phyloP scores from a whole-genome alignment of 495 filamentous ascomycete species.

The Hypoxylon lienhwacheense region DNA sequence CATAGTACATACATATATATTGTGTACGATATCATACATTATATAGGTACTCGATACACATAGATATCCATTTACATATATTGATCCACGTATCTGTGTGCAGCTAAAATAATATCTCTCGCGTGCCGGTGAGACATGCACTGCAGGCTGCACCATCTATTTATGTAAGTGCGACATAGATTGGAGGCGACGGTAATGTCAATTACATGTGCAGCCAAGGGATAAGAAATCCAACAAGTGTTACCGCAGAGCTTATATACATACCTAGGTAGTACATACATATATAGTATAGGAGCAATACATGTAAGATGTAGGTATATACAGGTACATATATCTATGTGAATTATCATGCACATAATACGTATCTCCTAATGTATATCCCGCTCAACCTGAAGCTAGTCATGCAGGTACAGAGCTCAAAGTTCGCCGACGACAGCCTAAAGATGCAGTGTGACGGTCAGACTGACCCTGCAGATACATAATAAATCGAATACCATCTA shows the following conservation, averaged over 20 bases:
- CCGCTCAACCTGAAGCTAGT: conserved; percentile 15
- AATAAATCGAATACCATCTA: not conserved
- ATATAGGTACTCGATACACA: too few relatives aligned
- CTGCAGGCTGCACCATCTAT: too few relatives aligned
- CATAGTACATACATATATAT: too few relatives aligned
- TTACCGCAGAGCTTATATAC: conserved; percentile 7
- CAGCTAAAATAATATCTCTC: conserved; percentile 14
- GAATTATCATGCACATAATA: not conserved
- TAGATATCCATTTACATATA: too few relatives aligned
- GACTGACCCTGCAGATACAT: conserved; percentile 18
- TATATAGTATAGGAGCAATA: too few relatives aligned
- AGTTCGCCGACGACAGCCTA: conserved; percentile 27
- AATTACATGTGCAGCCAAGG: too few relatives aligned
- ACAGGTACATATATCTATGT: not conserved
- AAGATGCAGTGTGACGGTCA: conserved; percentile 29
- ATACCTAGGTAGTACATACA: not conserved
- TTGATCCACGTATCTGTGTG: too few relatives aligned
- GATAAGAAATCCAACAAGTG: conserved; percentile 19
- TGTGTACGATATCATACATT: too few relatives aligned
- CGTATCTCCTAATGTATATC: too few relatives aligned
- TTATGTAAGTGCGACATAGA: too few relatives aligned
- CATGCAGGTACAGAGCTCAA: conserved; percentile 24
- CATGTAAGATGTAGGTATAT: too few relatives aligned
- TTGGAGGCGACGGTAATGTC: conserved; percentile 5
- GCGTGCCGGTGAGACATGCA: conserved; percentile 28